Percentiles rank a stretch among this genome's conserved stretches.
Conservation (phyloP, 108 stramenopile genomes). For the Nitzschia putrida region DNA sequence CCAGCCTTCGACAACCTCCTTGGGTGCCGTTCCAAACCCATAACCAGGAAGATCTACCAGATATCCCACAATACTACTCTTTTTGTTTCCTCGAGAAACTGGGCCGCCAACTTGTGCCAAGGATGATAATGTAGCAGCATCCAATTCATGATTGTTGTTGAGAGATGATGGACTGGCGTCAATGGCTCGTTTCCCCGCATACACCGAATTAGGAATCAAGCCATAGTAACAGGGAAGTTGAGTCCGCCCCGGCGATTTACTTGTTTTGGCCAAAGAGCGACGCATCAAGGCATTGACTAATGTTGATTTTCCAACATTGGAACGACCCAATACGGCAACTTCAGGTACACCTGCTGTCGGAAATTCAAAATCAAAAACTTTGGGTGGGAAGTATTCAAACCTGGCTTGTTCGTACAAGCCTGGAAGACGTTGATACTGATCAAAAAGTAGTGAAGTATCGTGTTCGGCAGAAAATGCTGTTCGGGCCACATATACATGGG, state of each 20-base stretch:
- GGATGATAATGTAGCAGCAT: background rate
- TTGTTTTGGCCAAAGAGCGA: slow-evolving; percentile 67
- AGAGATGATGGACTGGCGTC: background rate
- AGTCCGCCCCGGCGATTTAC: slow-evolving; percentile 91
- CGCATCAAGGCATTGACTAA: slow-evolving; percentile 83
- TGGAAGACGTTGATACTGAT: slow-evolving; percentile 27
- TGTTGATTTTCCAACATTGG: slow-evolving; percentile 93
- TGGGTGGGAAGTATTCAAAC: slow-evolving; percentile 68
- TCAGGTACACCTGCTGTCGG: slow-evolving; percentile 67
- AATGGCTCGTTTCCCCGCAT: background rate
- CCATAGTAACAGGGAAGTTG: slow-evolving; percentile 88
- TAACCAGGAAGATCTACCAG: slow-evolving; percentile 83
- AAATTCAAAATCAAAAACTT: slow-evolving; percentile 44
- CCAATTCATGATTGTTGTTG: background rate
- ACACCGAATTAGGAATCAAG: slow-evolving; percentile 39
- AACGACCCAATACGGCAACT: slow-evolving; percentile 90
- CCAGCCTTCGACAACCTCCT: slow-evolving; percentile 68
- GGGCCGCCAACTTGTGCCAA: background rate
- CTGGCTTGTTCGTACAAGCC: slow-evolving; percentile 31
- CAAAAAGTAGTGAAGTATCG: background rate
- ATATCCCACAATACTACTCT: slow-evolving; percentile 25
- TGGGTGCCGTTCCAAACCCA: slow-evolving; percentile 71
- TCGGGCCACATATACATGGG: slow-evolving; percentile 45
- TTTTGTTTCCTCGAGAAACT: no score
- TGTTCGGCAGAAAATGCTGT: slow-evolving; percentile 10